A percentile compares a stretch with the other conserved stretches of the same genome.
Conservation (phyloP, 352 stramenopile genomes). For the Globisporangium apiculatum region DNA sequence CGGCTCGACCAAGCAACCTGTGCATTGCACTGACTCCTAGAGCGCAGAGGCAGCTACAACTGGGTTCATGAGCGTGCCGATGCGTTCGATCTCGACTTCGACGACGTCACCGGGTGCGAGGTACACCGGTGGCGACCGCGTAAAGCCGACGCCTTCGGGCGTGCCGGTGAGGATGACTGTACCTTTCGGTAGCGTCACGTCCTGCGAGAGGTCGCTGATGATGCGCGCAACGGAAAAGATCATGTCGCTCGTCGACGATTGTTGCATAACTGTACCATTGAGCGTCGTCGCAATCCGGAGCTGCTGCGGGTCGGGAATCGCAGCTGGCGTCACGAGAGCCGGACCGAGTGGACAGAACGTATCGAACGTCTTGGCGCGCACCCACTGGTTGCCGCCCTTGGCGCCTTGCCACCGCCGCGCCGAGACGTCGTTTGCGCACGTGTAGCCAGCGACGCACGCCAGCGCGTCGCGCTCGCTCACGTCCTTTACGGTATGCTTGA, state of each 20-base stretch:
- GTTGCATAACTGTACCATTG: conserved; percentile 81
- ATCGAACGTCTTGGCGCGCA: conserved; percentile 86
- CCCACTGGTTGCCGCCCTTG: conserved; percentile 85
- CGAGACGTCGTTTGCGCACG: conserved; percentile 84
- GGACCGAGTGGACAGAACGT: conserved; percentile 88
- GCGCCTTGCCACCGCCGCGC: conserved; percentile 85
- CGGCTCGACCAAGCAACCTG: too few species aligned
- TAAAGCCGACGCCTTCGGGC: conserved; percentile 85
- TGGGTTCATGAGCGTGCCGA: conserved; percentile 85
- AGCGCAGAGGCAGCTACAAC: conserved; percentile 65
- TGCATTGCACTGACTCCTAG: conserved; percentile 10
- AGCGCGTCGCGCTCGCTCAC: conserved; percentile 79
- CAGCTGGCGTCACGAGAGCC: conserved; percentile 67
- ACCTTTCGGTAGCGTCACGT: conserved; percentile 80
- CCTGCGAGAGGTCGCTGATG: conserved; percentile 87
- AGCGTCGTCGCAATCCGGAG: conserved; percentile 74
- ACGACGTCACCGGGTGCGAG: conserved; percentile 84
- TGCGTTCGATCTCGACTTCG: conserved; percentile 87
- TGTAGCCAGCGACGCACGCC: conserved; percentile 85
- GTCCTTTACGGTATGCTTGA: conserved; percentile 76
- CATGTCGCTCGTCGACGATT: conserved; percentile 87
- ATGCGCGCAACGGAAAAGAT: conserved; percentile 87
- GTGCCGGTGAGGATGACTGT: conserved; percentile 90
- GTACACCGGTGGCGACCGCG: conserved; percentile 80
- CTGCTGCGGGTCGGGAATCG: conserved; percentile 69